phyloP scores from a whole-genome alignment of 2,329 filamentous ascomycete species.

The Diaporthe aspalathi region DNA sequence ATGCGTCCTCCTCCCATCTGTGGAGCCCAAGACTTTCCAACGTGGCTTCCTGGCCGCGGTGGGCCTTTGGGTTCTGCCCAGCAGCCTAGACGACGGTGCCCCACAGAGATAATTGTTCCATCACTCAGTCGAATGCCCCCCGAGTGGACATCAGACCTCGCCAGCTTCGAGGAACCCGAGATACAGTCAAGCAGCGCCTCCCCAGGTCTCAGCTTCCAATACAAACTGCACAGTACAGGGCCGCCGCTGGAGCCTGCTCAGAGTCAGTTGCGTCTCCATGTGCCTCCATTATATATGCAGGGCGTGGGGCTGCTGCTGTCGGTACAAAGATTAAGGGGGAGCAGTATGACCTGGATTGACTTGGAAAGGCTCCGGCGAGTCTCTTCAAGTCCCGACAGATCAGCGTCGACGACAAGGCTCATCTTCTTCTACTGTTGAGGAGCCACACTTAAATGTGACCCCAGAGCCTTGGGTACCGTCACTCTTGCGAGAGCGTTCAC shows the following conservation, averaged over 20 bases:
- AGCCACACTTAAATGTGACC: background rate
- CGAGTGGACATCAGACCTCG: constrained; percentile 7
- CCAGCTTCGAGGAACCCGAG: background rate
- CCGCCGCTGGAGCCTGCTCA: constrained; percentile 11
- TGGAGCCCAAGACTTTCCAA: constrained; percentile 2
- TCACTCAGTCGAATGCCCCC: constrained; percentile 15
- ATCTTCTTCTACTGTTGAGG: background rate
- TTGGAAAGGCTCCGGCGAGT: constrained; percentile 16
- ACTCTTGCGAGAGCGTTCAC: constrained; percentile 1
- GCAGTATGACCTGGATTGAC: constrained; percentile 11
- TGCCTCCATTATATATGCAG: constrained; percentile 1
- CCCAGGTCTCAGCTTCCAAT: background rate
- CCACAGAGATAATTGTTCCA: constrained; percentile 21
- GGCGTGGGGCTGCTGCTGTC: constrained; percentile 32
- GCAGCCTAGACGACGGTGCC: constrained; percentile 9
- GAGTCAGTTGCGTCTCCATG: constrained; percentile 29
- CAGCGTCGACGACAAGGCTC: background rate
- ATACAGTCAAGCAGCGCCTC: background rate
- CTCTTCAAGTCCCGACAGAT: constrained; percentile 8
- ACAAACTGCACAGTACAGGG: constrained; percentile 4
- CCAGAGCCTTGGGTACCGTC: constrained; percentile 12
- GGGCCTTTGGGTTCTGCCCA: constrained; percentile 18
- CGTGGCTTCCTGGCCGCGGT: constrained; percentile 8
- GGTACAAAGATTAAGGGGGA: constrained; percentile 30
- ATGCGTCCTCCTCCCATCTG: background rate